Conservation (phyloP, 192 early-diverging fungal genomes). For the Radiomyces spectabilis region DNA sequence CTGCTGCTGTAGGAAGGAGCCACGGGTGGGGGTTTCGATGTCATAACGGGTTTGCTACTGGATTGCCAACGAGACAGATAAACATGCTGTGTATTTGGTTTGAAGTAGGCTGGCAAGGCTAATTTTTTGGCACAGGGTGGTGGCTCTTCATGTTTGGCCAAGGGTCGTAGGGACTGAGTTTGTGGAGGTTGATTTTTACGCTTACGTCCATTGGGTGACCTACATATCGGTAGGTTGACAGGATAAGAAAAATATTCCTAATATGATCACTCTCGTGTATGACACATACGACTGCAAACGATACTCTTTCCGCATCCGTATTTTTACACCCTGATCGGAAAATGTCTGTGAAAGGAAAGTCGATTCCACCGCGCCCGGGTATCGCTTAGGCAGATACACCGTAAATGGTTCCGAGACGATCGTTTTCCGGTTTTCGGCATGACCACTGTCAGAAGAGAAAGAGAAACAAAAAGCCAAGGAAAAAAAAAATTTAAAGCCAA, state of each 20-base stretch:
- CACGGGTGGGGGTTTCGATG: no score
- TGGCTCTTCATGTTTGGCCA: no score
- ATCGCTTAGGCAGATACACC: slow-evolving; percentile 82
- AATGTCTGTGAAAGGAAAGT: slow-evolving; percentile 82
- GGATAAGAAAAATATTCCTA: neutral
- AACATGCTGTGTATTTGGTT: neutral
- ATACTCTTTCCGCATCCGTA: slow-evolving; percentile 84
- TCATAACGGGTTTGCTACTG: no score
- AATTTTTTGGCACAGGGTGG: neutral
- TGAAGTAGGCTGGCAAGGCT: neutral
- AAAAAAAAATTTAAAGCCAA: slow-evolving; percentile 23
- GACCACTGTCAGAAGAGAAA: slow-evolving; percentile 16
- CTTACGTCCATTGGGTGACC: neutral
- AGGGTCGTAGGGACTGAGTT: no score
- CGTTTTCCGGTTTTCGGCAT: slow-evolving; percentile 52
- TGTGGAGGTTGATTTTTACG: neutral
- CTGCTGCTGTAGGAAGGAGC: no score
- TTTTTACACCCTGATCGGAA: slow-evolving; percentile 91
- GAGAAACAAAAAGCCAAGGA: slow-evolving; percentile 24
- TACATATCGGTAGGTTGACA: neutral
- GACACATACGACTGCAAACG: slow-evolving; percentile 30
- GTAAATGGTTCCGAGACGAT: slow-evolving; percentile 66
- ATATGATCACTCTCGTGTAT: no score
- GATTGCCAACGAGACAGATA: no score
- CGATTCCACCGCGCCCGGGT: slow-evolving; percentile 86